phyloP scores from a whole-genome alignment of 345 rosid genomes.

The Euclidium syriacum region DNA sequence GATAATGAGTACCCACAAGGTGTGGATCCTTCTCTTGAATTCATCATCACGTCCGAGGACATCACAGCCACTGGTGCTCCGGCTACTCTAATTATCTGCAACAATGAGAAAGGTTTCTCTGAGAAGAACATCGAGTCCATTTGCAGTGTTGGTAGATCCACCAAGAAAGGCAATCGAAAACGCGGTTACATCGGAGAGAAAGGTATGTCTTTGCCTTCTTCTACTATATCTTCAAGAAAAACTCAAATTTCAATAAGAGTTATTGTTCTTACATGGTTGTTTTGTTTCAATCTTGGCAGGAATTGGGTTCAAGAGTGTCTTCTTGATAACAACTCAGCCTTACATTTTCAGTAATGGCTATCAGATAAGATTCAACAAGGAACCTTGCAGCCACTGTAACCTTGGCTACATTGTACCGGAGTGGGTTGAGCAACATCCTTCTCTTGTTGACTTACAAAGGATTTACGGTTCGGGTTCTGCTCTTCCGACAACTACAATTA shows the following conservation, averaged over 20 bases:
- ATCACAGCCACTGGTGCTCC: slow-evolving; percentile 66
- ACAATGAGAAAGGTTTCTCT: slow-evolving; percentile 67
- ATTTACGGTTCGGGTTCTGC: slow-evolving; percentile 43
- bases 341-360: slow-evolving; percentile 64
- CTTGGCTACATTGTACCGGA: slow-evolving; percentile 77
- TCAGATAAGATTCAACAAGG: slow-evolving; percentile 56
- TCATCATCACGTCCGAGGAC: slow-evolving; percentile 60
- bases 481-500: slow-evolving; percentile 53
- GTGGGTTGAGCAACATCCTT: slow-evolving; percentile 64
- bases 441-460: slow-evolving; percentile 37
- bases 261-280: background rate
- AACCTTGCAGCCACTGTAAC: slow-evolving; percentile 52
- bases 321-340: slow-evolving; percentile 49
- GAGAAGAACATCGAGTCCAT: slow-evolving; percentile 56
- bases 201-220: slow-evolving; percentile 35
- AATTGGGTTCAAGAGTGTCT: slow-evolving; percentile 71
- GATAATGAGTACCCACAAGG: slow-evolving; percentile 61
- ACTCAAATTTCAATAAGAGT: too few relatives aligned
- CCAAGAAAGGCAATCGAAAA: slow-evolving; percentile 66
- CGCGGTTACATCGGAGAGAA: slow-evolving; percentile 76
- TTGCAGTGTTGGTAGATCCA: slow-evolving; percentile 60
- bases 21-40: slow-evolving; percentile 69
- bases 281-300: slow-evolving; percentile 37
- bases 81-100: slow-evolving; percentile 57
- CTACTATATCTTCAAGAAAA: too few relatives aligned